These are phyloP conservation scores for Alternaria incomplexa DNA, from an alignment of 2,329 filamentous ascomycete genomes.

Conservation along the genomic window DNA sequence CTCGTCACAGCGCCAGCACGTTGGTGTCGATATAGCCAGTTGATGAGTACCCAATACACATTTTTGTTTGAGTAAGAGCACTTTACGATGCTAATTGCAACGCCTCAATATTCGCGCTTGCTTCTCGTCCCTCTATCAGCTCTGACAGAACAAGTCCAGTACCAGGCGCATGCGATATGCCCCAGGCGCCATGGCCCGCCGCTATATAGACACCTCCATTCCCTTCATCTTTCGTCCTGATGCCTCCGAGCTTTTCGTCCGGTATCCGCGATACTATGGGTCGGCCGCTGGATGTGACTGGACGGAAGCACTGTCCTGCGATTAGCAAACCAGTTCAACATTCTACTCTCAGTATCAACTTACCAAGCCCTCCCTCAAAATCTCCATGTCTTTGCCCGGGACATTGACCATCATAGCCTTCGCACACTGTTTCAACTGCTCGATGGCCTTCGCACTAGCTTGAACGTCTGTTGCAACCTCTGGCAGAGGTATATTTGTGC, in stretches of 20 bases:
- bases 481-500: constrained; percentile 65
- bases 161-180: constrained; percentile 62
- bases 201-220: constrained; percentile 73
- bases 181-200: constrained; percentile 79
- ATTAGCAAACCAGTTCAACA: constrained; percentile 7
- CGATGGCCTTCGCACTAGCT: constrained; percentile 57
- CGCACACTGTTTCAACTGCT: constrained; percentile 58
- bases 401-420: constrained; percentile 55
- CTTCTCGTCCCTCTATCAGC: constrained; percentile 65
- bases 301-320: constrained; percentile 67
- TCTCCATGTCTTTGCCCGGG: constrained; percentile 61
- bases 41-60: background rate
- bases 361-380: constrained; percentile 67
- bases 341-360: constrained; percentile 3
- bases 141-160: constrained; percentile 75
- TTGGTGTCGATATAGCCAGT: background rate
- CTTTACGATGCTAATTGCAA: constrained; percentile 47
- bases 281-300: constrained; percentile 67
- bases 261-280: constrained; percentile 68
- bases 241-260: constrained; percentile 62
- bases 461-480: constrained; percentile 58
- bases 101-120: constrained; percentile 65
- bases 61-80: background rate
- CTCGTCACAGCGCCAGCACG: background rate
- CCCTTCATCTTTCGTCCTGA: constrained; percentile 50